These are phyloP conservation scores for Colletotrichum spaethianum DNA, from an alignment of 2,329 filamentous ascomycete genomes.

Conservation along the genomic window DNA sequence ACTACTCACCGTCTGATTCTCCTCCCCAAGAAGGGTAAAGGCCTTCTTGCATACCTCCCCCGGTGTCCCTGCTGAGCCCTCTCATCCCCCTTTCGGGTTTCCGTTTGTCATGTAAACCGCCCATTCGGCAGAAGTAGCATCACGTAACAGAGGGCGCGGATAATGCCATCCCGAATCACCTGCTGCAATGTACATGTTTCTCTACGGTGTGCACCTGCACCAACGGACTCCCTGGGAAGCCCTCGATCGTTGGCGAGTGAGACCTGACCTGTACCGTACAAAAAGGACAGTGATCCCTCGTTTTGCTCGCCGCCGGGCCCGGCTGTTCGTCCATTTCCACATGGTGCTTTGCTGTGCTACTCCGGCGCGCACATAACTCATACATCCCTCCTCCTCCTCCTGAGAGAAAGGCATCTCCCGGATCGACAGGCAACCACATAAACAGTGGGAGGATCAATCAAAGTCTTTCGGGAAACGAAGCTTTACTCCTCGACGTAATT, in stretches of 20 bases:
- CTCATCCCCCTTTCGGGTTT: constrained; percentile 30
- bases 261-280: background rate
- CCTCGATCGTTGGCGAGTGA: background rate
- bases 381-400: background rate
- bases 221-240: background rate
- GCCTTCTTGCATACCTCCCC: background rate
- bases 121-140: constrained; percentile 38
- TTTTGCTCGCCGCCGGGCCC: background rate
- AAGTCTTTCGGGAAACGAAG: background rate
- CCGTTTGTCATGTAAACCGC: constrained; percentile 41
- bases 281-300: background rate
- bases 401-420: background rate
- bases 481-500: background rate
- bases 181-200: background rate
- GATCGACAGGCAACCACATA: background rate
- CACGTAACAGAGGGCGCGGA: constrained; percentile 35
- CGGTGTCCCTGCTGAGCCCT: constrained; percentile 1
- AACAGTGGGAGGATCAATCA: background rate
- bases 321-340: background rate
- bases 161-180: constrained; percentile 31
- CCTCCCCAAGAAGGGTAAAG: background rate
- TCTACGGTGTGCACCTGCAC: background rate
- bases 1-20: background rate
- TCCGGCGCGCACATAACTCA: background rate
- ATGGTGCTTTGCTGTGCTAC: background rate